Evolutionary conservation across 108 stramenopile species (phyloP).

Genomic region (Cyclotella cryptica): DNA sequence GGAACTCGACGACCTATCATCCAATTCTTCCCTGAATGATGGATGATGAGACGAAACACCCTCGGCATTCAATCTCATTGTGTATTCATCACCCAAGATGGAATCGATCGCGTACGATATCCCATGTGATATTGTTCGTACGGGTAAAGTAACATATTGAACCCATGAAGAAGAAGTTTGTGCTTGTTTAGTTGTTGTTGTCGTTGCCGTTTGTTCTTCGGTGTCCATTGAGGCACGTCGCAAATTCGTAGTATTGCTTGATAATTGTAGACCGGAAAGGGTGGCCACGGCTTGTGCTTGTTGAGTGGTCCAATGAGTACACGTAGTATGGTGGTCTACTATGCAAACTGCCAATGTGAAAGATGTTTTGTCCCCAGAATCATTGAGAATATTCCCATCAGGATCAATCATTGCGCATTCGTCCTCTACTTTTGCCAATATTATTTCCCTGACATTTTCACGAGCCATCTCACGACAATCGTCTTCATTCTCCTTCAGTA

Average conservation of each 20-base stretch:
- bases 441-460: slow-evolving; percentile 15
- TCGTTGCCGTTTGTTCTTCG: not conserved
- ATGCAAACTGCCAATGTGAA: not conserved
- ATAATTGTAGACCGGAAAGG: slow-evolving; percentile 1
- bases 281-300: not conserved
- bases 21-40: not conserved
- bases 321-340: not conserved
- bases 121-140: not conserved
- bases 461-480: not conserved
- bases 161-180: not conserved
- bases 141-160: slow-evolving; percentile 5
- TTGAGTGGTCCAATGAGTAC: not conserved
- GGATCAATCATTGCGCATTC: slow-evolving; percentile 16
- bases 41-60: not conserved
- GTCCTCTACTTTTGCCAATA: not conserved
- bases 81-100: not conserved
- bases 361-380: not conserved
- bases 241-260: not conserved
- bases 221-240: not conserved
- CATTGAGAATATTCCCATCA: slow-evolving; percentile 23
- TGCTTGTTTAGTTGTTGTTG: not conserved
- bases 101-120: slow-evolving; percentile 2
- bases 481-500: not conserved
- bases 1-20: slow-evolving; percentile 5
- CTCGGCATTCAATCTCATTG: not conserved